These are phyloP conservation scores for Blumeria graminis DNA, from an alignment of 2,329 filamentous ascomycete genomes.

Conservation along the genomic window DNA sequence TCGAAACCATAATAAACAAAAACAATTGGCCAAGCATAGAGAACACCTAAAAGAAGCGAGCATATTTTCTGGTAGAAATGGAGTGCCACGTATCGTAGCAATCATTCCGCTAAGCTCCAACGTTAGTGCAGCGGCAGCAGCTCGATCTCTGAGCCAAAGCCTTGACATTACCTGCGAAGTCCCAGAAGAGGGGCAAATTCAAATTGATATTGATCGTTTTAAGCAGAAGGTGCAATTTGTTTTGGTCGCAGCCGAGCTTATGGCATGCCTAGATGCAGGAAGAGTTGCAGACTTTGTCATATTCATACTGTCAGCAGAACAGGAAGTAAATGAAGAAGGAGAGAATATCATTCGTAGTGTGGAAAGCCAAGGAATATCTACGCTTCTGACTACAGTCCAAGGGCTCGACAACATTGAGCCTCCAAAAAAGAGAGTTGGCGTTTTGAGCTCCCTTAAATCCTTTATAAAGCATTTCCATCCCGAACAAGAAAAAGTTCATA, in stretches of 20 bases:
- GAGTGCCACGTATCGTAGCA: slow-evolving; percentile 68
- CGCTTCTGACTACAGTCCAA: slow-evolving; percentile 66
- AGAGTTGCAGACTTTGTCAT: slow-evolving; percentile 79
- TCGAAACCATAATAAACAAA: slow-evolving; percentile 83
- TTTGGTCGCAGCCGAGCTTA: slow-evolving; percentile 45
- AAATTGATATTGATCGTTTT: slow-evolving; percentile 64
- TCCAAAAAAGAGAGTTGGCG: slow-evolving; percentile 50
- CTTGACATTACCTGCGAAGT: slow-evolving; percentile 52
- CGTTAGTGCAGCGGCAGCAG: slow-evolving; percentile 39
- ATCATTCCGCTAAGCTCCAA: slow-evolving; percentile 63
- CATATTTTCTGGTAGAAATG: slow-evolving; percentile 68
- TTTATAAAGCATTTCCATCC: slow-evolving; percentile 92
- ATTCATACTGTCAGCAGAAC: slow-evolving; percentile 56
- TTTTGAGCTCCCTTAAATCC: slow-evolving; percentile 64
- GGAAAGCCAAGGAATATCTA: slow-evolving; percentile 86
- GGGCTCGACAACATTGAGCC: slow-evolving; percentile 56
- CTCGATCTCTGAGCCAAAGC: slow-evolving; percentile 49
- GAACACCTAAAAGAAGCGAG: slow-evolving; percentile 58
- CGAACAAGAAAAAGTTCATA: slow-evolving; percentile 73
- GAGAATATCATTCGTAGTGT: slow-evolving; percentile 69
- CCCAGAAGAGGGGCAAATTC: slow-evolving; percentile 29
- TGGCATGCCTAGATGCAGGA: slow-evolving; percentile 62
- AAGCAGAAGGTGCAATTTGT: slow-evolving; percentile 86
- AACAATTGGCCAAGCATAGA: slow-evolving; percentile 58
- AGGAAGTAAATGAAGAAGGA: slow-evolving; percentile 65